A percentile compares a stretch with the other conserved stretches of the same genome.
These are phyloP conservation scores for Aspergillus sp. DNA, from an alignment of 2,329 filamentous ascomycete genomes.

Conservation along the genomic window DNA sequence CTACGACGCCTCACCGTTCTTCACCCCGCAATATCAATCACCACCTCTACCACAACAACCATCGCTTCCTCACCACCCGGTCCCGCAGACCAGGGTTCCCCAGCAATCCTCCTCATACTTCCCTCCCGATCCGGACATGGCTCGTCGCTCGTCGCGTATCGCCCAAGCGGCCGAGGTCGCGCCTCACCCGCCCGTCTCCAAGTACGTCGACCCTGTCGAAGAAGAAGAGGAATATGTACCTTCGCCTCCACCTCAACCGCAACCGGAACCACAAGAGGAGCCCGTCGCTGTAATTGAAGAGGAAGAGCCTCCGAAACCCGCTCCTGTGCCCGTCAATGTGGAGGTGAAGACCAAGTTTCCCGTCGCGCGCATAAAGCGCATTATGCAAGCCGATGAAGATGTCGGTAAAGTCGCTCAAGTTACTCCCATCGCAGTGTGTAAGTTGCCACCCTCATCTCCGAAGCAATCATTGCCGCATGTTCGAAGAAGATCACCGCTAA, in stretches of 20 bases:
- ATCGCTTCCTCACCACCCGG: constrained; percentile 6
- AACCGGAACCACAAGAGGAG: constrained; percentile 7
- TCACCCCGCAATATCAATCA: constrained; percentile 41
- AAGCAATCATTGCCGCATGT: background rate
- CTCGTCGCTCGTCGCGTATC: constrained; percentile 44
- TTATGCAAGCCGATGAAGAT: constrained; percentile 99
- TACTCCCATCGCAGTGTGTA: constrained; percentile 87
- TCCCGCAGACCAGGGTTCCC: constrained; percentile 29
- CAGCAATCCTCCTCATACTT: constrained; percentile 36
- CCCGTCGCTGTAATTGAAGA: background rate
- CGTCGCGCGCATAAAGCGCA: constrained; percentile 94
- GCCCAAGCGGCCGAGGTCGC: constrained; percentile 35
- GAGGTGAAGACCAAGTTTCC: constrained; percentile 93
- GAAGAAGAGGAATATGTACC: constrained; percentile 18
- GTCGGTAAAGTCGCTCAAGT: constrained; percentile 98
- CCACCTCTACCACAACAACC: constrained; percentile 7
- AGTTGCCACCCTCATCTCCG: constrained; percentile 30
- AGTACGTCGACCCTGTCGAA: constrained; percentile 27
- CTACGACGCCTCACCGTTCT: constrained; percentile 52
- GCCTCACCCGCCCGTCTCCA: constrained; percentile 25
- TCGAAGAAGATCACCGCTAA: background rate
- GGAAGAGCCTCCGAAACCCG: constrained; percentile 18
- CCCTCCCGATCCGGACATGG: constrained; percentile 42
- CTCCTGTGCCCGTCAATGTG: constrained; percentile 65
- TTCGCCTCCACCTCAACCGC: too few species aligned